phyloP scores from a whole-genome alignment of 2,329 filamentous ascomycete species.

The Lasiodiplodia gonubiensis region DNA sequence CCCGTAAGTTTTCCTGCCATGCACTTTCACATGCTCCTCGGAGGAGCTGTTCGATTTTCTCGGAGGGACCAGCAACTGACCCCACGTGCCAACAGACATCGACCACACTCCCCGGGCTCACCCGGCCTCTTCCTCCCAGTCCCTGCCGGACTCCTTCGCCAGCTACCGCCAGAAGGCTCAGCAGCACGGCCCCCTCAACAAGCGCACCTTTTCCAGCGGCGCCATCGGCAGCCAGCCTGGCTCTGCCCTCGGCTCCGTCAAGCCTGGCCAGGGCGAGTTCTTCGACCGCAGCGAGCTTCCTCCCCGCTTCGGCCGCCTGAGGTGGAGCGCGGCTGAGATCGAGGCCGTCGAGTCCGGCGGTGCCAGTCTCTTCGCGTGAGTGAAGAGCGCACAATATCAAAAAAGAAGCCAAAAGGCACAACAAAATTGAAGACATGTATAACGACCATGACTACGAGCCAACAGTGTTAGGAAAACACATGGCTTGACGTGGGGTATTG shows the following conservation, averaged over 20 bases:
- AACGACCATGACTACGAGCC: slow-evolving; percentile 6
- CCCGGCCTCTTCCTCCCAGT: slow-evolving; percentile 70
- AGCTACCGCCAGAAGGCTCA: slow-evolving; percentile 78
- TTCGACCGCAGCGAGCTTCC: slow-evolving; percentile 93
- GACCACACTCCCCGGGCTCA: slow-evolving; percentile 77
- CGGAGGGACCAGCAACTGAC: slow-evolving; percentile 17
- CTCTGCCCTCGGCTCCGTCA: slow-evolving; percentile 72
- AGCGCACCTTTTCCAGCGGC: slow-evolving; percentile 42
- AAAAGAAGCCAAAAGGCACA: neutral
- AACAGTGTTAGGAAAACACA: neutral
- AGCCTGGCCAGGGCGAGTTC: slow-evolving; percentile 73
- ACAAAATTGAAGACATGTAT: neutral
- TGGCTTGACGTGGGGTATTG: neutral
- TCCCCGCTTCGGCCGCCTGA: slow-evolving; percentile 75
- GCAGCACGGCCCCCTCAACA: slow-evolving; percentile 73
- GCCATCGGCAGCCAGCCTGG: slow-evolving; percentile 68
- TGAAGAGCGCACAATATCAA: neutral
- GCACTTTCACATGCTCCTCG: slow-evolving; percentile 23
- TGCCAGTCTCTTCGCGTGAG: slow-evolving; percentile 66
- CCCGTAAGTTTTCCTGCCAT: slow-evolving; percentile 43
- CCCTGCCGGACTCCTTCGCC: slow-evolving; percentile 73
- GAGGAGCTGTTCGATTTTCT: slow-evolving; percentile 26
- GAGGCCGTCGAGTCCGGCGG: slow-evolving; percentile 95
- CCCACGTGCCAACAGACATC: slow-evolving; percentile 58
- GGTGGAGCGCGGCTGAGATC: slow-evolving; percentile 82